phyloP scores from a whole-genome alignment of 106 monocot species.

The Dendrobium chrysotoxum region DNA sequence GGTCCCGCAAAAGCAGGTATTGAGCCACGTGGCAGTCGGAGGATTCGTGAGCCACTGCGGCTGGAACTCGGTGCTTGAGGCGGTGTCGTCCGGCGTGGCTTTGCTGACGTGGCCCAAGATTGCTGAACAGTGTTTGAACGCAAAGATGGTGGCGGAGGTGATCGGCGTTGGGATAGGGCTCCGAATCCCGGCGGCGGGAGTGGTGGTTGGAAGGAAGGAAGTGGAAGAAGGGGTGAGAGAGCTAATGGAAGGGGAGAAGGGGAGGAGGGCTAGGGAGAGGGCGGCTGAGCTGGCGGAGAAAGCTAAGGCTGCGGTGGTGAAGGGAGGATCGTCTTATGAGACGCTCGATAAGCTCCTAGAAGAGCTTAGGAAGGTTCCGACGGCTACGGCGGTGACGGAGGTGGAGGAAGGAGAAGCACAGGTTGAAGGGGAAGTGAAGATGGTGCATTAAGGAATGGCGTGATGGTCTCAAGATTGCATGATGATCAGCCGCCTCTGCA shows the following conservation, averaged over 20 bases:
- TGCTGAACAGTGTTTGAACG: constrained; percentile 48
- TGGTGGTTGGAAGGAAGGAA: constrained; percentile 7
- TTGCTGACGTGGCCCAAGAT: constrained; percentile 50
- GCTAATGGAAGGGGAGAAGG: constrained; percentile 17
- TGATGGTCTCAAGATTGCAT: no score
- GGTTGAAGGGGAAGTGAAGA: no score
- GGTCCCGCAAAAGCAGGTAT: constrained; percentile 34
- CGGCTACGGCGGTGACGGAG: background rate
- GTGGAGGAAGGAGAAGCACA: background rate
- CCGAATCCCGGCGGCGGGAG: background rate
- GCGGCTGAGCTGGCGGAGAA: background rate
- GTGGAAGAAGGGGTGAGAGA: constrained; percentile 19
- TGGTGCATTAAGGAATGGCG: no score
- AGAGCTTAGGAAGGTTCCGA: constrained; percentile 6
- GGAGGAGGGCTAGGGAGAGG: constrained; percentile 12
- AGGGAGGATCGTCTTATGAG: constrained; percentile 16
- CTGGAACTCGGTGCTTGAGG: constrained; percentile 72
- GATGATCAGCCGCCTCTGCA: no score
- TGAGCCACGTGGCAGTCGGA: constrained; percentile 23
- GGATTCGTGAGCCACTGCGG: constrained; percentile 62
- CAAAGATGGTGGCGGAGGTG: constrained; percentile 31
- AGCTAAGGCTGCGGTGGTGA: constrained; percentile 11
- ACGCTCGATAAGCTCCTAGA: constrained; percentile 12
- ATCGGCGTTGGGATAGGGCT: constrained; percentile 20
- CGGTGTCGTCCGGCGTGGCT: constrained; percentile 28